Evolutionary conservation across 2,329 filamentous ascomycete genomes (phyloP).

Genomic region (Sodiomyces alkalinus): DNA sequence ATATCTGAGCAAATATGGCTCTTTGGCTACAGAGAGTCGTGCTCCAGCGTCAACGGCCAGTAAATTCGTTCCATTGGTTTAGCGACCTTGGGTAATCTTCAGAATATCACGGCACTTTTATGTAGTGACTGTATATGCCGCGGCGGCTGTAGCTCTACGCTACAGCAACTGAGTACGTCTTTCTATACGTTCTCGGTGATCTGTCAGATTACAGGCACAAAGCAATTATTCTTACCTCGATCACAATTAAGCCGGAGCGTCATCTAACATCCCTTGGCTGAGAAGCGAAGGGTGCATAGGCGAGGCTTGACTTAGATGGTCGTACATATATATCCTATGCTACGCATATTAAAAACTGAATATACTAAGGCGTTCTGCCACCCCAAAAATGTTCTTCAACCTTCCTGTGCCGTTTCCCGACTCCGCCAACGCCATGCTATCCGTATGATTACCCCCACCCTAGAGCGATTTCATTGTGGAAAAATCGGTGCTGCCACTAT

Average conservation of each 20-base stretch:
- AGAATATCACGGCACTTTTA: no score
- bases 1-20: no score
- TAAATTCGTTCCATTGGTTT: no score
- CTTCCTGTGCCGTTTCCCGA: neutral
- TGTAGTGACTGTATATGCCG: no score
- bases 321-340: conserved; percentile 39
- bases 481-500: no score
- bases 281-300: conserved; percentile 76
- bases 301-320: conserved; percentile 92
- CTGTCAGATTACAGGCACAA: conserved; percentile 61
- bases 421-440: neutral
- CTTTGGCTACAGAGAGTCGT: no score
- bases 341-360: neutral
- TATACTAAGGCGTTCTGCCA: no score
- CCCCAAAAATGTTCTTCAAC: neutral
- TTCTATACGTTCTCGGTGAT: conserved; percentile 70
- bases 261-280: conserved; percentile 66
- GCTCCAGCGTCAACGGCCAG: no score
- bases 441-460: neutral
- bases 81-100: no score
- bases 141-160: conserved; percentile 36
- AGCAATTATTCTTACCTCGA: conserved; percentile 51
- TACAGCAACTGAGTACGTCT: conserved; percentile 47
- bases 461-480: no score
- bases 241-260: conserved; percentile 99